Base-by-base conservation (phyloP, 2,329 filamentous ascomycete genomes). In the Penicillium nordicum region DNA sequence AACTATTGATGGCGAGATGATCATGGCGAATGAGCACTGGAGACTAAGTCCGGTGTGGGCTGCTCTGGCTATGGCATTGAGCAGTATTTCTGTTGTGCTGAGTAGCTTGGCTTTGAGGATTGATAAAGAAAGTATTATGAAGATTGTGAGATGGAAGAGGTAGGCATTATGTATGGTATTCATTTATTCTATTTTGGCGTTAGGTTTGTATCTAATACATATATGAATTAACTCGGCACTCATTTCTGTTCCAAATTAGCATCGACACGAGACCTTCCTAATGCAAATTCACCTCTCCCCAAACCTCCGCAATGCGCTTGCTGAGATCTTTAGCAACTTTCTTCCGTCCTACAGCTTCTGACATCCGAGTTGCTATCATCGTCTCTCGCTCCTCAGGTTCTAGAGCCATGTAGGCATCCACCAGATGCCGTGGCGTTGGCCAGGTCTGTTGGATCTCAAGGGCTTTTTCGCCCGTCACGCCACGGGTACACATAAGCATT, bases 1-100 rank as follows among this genome's bases (percentile, higher is more conserved):
- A 5, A 62, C 61, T 51, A 55, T 66, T 34, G 69, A 65, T 63
- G 65, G 69, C 61, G 69, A 72, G 61, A 71, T 67, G 25, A 65
- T 67, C 42, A 65, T 57, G 56, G 70, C 72, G 32, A 60, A 71
- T 58, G 67, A 67, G 11, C 75, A 77, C 49, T 80, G 77, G 75
- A 69, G 78, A 34, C 57, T 81, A 9, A 77, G 76, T 60, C 79
- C 79, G 1, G 79, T 80, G 6, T 97, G 92, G 92, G 93, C 92
- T 5, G 88, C 87, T 63, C 75, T 96, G 70, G 92, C 92, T 1
- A 97, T 97, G 93, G 93, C 93, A 27, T 74, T 92, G 72, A 96
- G 92, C 74, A 93, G 89, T 72, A 87, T 97, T 63, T 94, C 89
- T 68, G 92, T 97, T 44, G 88, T 97, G 49, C 76, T 84, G 69